Conservation (phyloP, 371 early-diverging fungal genomes). For the Conidiobolus incongruus region DNA sequence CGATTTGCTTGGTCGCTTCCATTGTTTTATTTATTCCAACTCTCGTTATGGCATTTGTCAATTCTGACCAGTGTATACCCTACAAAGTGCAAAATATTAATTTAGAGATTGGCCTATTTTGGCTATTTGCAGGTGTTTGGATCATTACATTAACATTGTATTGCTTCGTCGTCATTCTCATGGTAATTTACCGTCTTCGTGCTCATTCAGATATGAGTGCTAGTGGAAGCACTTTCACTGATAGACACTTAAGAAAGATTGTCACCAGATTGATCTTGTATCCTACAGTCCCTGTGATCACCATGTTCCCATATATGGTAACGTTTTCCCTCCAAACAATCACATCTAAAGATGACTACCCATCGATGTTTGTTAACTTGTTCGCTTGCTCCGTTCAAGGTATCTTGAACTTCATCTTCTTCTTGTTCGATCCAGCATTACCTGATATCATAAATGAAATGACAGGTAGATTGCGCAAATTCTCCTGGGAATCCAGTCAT, state of each 20-base stretch:
- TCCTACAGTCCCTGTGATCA: not conserved
- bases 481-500: too few relatives aligned
- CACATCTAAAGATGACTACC: not conserved
- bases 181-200: not conserved
- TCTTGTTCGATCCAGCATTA: conserved; percentile 2
- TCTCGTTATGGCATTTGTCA: not conserved
- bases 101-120: not conserved
- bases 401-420: conserved; percentile 2
- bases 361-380: not conserved
- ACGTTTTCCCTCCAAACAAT: not conserved
- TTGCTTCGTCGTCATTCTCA: not conserved
- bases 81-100: not conserved
- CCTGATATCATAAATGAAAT: too few relatives aligned
- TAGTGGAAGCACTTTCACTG: not conserved
- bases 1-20: not conserved
- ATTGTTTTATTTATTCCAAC: not conserved
- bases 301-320: not conserved
- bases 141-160: not conserved
- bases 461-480: too few relatives aligned
- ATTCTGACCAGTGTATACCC: not conserved
- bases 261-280: conserved; percentile 1
- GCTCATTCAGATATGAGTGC: too few relatives aligned
- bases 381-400: conserved; percentile 1
- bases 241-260: not conserved
- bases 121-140: not conserved